These are phyloP conservation scores for Uronychia binucleata DNA, from an alignment of 73 alveolate genomes.

Conservation along the genomic window DNA sequence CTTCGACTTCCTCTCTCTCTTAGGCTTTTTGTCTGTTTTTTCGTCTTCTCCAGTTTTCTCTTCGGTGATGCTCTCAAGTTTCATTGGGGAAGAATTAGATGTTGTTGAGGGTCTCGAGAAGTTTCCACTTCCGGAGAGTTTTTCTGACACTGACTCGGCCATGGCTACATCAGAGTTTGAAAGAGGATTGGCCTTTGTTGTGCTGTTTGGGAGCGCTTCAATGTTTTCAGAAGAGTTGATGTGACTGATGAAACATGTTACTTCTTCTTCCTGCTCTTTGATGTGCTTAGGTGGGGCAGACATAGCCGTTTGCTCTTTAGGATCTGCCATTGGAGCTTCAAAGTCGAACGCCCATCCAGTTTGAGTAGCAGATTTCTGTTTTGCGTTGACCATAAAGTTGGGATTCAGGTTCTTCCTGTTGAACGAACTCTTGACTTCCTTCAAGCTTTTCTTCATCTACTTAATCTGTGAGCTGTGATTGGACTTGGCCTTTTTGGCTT, in stretches of 20 bases:
- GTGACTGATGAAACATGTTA: neutral
- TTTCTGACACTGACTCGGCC: neutral
- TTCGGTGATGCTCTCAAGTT: conserved; percentile 13
- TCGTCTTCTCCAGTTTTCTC: conserved; percentile 41
- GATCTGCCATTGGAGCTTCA: conserved; percentile 39
- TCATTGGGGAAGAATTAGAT: conserved; percentile 1
- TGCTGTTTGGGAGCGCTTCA: neutral
- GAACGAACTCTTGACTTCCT: neutral
- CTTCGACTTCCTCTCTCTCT: conserved; percentile 6
- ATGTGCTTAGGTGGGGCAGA: neutral
- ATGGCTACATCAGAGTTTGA: neutral
- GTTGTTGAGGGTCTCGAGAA: neutral
- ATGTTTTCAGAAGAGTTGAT: neutral
- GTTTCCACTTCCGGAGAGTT: conserved; percentile 1
- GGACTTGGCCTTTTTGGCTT: conserved; percentile 9
- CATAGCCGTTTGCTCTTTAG: neutral
- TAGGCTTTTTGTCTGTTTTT: conserved; percentile 9
- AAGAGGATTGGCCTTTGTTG: neutral
- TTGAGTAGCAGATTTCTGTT: neutral
- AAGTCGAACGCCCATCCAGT: conserved; percentile 41
- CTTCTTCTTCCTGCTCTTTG: neutral
- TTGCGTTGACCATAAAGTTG: conserved; percentile 18
- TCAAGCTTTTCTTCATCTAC: conserved; percentile 3
- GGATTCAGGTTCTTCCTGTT: conserved; percentile 18
- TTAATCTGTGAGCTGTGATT: neutral